Evolutionary conservation across 1,284 basidiomycete genomes (phyloP).

Genomic region (Caloboletus inedulis): DNA sequence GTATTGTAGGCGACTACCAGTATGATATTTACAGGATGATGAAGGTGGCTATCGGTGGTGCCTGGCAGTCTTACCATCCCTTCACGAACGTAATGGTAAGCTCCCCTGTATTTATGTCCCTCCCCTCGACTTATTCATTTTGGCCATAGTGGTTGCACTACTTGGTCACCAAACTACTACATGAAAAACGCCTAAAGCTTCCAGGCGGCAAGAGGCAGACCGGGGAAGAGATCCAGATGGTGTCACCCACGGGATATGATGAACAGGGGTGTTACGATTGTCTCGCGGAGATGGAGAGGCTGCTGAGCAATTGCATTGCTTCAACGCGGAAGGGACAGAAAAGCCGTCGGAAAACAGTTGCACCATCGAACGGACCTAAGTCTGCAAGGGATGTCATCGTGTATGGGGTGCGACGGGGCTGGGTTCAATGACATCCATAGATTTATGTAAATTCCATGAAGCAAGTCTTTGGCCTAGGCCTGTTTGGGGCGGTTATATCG

Average conservation of each 20-base stretch:
- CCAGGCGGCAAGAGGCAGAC: conserved; percentile 35
- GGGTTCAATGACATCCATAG: conserved; percentile 29
- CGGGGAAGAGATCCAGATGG: conserved; percentile 7
- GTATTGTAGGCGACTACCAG: conserved; percentile 74
- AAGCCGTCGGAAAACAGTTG: conserved; percentile 26
- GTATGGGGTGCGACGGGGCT: conserved; percentile 28
- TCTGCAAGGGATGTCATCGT: conserved; percentile 33
- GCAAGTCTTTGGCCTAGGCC: no score
- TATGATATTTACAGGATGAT: conserved; percentile 95
- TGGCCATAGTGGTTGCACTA: conserved; percentile 78
- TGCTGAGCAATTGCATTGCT: conserved; percentile 25
- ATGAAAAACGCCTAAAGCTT: conserved; percentile 61
- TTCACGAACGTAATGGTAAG: conserved; percentile 87
- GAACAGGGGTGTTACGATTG: conserved; percentile 35
- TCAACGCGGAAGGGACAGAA: conserved; percentile 18
- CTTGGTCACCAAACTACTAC: conserved; percentile 65
- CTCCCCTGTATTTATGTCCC: not conserved
- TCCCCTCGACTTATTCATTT: conserved; percentile 6
- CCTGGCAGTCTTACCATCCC: conserved; percentile 76
- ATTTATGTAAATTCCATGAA: no score
- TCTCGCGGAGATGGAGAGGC: conserved; percentile 33
- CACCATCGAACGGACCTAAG: conserved; percentile 14
- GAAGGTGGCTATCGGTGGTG: conserved; percentile 53
- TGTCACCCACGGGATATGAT: conserved; percentile 22
- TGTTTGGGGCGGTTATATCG: conserved; percentile 1